phyloP scores from a whole-genome alignment of 2,329 filamentous ascomycete genomes.

The Apiospora hydei region DNA sequence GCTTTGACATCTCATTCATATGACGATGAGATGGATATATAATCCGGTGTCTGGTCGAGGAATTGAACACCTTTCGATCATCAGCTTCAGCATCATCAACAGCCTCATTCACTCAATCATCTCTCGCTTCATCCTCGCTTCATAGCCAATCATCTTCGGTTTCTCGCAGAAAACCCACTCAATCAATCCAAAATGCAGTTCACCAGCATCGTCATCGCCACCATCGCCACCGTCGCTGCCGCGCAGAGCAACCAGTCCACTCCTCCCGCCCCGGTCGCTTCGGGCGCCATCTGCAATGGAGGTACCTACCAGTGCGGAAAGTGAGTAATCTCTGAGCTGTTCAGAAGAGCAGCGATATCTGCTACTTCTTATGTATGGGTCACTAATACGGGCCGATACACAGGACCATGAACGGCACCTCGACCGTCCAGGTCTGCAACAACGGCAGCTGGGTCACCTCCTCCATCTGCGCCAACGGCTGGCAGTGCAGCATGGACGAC shows the following conservation, averaged over 20 bases:
- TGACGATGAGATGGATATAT: background rate
- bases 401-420: constrained; percentile 28
- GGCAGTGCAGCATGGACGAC: constrained; percentile 28
- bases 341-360: background rate
- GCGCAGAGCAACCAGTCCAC: background rate
- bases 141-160: background rate
- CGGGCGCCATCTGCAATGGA: background rate
- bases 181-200: constrained; percentile 30
- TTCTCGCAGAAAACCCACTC: background rate
- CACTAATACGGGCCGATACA: constrained; percentile 8
- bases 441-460: constrained; percentile 29
- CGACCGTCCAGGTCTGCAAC: constrained; percentile 30
- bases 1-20: background rate
- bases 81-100: background rate
- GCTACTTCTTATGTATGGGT: background rate
- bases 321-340: constrained; percentile 8
- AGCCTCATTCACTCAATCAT: background rate
- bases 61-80: background rate
- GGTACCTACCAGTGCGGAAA: constrained; percentile 25
- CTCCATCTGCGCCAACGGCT: constrained; percentile 28
- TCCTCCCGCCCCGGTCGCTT: no score
- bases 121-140: background rate
- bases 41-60: background rate
- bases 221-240: constrained; percentile 22
- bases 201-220: constrained; percentile 37